Evolutionary conservation across 768 basidiomycete species (phyloP), one percentile per base, ranked within the genome.

Genomic region (Lactifluus piperatus): DNA sequence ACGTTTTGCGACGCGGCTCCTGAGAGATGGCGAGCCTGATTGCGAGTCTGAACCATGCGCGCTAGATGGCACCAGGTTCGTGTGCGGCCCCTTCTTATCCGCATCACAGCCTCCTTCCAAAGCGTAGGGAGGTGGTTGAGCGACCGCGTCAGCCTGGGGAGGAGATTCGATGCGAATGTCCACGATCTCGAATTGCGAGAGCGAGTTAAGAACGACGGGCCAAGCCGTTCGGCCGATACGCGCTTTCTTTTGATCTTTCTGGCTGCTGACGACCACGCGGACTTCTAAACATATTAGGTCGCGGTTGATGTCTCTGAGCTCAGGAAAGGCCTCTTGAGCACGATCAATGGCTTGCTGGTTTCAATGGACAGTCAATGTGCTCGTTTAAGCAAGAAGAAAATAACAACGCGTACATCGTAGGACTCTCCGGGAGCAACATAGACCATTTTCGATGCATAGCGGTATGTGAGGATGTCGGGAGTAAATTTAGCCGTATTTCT

Each of bases 401-500:
- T 1, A 32, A 11, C n/a, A 18, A 29, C 1, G 32, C 48, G 7
- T 51, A 68, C 70, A 18, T 68, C 64, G 55, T 67, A 68, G 36
- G 62, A 51, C 4, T 60, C 48, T n/a, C 63, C 67, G 0, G 66
- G 64, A 0, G 60, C 64, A 1, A 72, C 70, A 52, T 71, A 72
- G 5, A 68, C 70, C 65, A 71, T 60, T 20, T 56, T 49, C 1
- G 61, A 61, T 37, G 58, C 58, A 54, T 55, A 67, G 43, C 64
- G 62, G 56, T 69, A 72, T 1, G 71, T 70, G n/a, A 72, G 48
- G 58, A n/a, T n/a, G n/a, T n/a, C n/a, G n/a, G n/a, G n/a, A n/a
- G n/a, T n/a, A n/a, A n/a, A n/a, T n/a, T n/a, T n/a, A n/a, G n/a
- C n/a, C n/a, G n/a, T n/a, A n/a, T n/a, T n/a, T n/a, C n/a, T n/a